Evolutionary conservation across 352 stramenopile genomes (phyloP).

Genomic region (Globisporangium sylvaticum): DNA sequence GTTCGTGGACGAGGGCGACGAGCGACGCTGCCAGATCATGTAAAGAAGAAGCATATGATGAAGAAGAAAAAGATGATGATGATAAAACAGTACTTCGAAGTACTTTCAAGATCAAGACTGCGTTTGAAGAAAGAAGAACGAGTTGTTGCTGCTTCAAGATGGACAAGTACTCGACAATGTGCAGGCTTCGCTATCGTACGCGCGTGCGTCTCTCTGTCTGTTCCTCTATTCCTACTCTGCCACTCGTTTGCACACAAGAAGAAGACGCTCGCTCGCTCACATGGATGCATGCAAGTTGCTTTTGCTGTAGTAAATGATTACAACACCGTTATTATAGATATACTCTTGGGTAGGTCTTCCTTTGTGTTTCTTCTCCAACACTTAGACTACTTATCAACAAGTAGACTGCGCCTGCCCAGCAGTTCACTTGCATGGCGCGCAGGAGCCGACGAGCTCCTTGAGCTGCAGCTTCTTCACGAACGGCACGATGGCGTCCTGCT

Average conservation of each 20-base stretch:
- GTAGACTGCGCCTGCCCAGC: background rate
- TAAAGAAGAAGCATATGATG: slow-evolving; percentile 26
- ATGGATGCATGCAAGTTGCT: background rate
- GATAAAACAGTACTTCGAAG: background rate
- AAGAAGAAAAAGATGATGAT: background rate
- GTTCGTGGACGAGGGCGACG: slow-evolving; percentile 81
- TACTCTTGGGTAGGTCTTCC: too few relatives aligned
- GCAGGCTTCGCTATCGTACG: background rate
- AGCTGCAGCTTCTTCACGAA: slow-evolving; percentile 74
- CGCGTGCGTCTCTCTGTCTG: background rate
- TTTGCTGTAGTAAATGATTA: background rate
- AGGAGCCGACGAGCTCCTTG: slow-evolving; percentile 68
- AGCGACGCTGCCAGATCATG: slow-evolving; percentile 82
- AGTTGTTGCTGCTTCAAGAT: slow-evolving; percentile 3
- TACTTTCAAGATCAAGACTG: background rate
- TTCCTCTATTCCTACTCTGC: background rate
- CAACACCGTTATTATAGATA: background rate
- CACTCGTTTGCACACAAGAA: background rate
- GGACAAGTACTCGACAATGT: slow-evolving; percentile 3
- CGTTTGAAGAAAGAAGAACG: background rate
- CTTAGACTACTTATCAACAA: too few relatives aligned
- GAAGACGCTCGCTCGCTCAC: too few relatives aligned
- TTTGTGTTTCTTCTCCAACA: background rate
- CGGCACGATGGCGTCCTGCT: slow-evolving; percentile 48
- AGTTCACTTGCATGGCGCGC: slow-evolving; percentile 49